Base-by-base conservation (phyloP, 768 basidiomycete species). In the Phanerochaete sordida region DNA sequence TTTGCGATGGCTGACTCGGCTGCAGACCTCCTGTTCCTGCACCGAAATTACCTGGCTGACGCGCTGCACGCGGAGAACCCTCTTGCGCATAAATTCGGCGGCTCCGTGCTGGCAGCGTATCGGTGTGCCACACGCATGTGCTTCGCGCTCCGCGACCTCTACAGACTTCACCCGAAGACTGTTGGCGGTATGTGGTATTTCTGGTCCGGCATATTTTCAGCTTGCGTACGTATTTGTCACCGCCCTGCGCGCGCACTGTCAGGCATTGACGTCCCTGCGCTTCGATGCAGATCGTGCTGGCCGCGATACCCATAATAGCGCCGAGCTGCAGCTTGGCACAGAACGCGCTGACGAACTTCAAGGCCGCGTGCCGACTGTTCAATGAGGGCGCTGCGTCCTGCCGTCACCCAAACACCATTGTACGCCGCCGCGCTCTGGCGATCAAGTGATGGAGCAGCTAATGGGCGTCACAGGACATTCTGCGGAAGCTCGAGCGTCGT, bases 201-300 rank as follows among this genome's bases (percentile, higher is more conserved):
- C 67, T 84, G 83, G 82, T 78, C 80, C 0, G 72, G 72, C 0
- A 66, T 79, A 47, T 82, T 80, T 60, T 79, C 80, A 2, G 73
- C 82, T 19, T 80, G 80, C 57, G 82, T 83, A 64, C 51, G 78
- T 75, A 15, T 50, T 46, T 11, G 21, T 33, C 30, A 28, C 15
- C 9, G 13, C 30, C 15, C 11, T 26, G 8, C 26, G 11, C 16
- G n/a, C 26, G 27, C 13, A 26, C 4, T 50, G 24, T 9, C 23
- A 35, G 33, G 7, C 33, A 13, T 16, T 28, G 48, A 24, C 49
- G 33, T 31, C 11, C 50, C 23, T 53, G 21, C n/a, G n/a, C 19
- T 13, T 28, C 48, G 35, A 1, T 16, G 30, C 59, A 81, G 81
- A 73, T 81, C 35, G 70, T 81, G 12, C 71, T 83, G 24, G 79